A percentile compares a stretch with the other conserved stretches of the same genome.
Evolutionary conservation across 768 basidiomycete species (phyloP).

Genomic region (Mycena crocata): DNA sequence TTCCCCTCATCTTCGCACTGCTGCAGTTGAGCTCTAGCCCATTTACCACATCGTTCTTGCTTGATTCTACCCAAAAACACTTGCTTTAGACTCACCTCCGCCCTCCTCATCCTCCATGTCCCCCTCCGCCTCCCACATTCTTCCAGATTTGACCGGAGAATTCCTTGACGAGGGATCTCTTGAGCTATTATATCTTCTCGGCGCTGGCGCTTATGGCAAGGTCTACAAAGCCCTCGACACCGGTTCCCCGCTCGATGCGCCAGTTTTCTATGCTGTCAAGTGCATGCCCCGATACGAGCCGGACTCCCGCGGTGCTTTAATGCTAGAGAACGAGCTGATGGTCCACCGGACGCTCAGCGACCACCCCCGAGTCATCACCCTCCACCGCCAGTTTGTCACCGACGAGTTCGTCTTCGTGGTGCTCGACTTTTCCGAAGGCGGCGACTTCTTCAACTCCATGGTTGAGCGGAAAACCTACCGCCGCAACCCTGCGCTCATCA

Average conservation of each 20-base stretch:
- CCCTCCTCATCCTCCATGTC: too few species aligned
- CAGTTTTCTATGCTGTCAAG: constrained; percentile 56
- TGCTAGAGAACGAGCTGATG: constrained; percentile 62
- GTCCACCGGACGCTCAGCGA: constrained; percentile 41
- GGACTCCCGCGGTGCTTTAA: constrained; percentile 52
- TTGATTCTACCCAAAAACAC: too few species aligned
- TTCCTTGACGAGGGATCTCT: constrained; percentile 57
- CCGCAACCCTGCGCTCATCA: constrained; percentile 60
- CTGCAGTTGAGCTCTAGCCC: too few species aligned
- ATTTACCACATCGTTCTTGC: too few species aligned
- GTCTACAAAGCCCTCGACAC: constrained; percentile 38
- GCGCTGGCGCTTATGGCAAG: constrained; percentile 40
- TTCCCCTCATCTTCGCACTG: too few species aligned
- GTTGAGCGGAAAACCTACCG: constrained; percentile 50
- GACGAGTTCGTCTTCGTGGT: constrained; percentile 64
- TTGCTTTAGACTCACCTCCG: too few species aligned
- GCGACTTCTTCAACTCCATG: constrained; percentile 64
- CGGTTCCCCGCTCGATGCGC: constrained; percentile 15
- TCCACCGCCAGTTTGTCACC: constrained; percentile 58
- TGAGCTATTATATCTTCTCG: constrained; percentile 56
- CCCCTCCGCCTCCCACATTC: too few species aligned
- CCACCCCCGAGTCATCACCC: constrained; percentile 57
- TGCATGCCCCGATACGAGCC: constrained; percentile 58
- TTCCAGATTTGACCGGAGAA: constrained; percentile 27
- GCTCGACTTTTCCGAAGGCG: constrained; percentile 47